Evolutionary conservation across 441 rosid genomes (phyloP), one percentile per base, ranked within the genome.

Genomic region (Jatropha podagrica): DNA sequence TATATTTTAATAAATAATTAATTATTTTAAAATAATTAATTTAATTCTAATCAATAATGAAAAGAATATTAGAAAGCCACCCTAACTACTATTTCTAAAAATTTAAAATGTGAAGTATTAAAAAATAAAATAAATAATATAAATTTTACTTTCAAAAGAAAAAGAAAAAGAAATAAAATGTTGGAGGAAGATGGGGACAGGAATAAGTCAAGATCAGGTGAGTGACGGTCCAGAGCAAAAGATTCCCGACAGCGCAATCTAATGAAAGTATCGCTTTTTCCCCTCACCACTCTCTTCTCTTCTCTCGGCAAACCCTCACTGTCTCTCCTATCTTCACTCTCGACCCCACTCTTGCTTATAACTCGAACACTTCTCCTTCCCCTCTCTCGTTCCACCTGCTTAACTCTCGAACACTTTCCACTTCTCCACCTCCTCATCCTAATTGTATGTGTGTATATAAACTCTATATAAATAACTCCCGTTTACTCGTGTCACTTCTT

Each of bases 201-300:
- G 62, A 67, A 67, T 46, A 20, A n/a, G 72, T 68, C 60, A 32
- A 14, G 7, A 56, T 40, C 64, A 56, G 51, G 52, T 70, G 64
- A 10, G 51, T 15, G 38, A 55, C 37, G 52, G 74, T 55, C 64
- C 64, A 40, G n/a, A 56, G 51, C 1, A 5, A 70, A 38, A 70
- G 74, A 70, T 70, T 70, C 65, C 74, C 74, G 74, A 70, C 74
- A 70, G 32, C 52, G 12, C 65, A 70, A 70, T 70, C 74, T 70
- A 70, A 40, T 15, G 52, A 55, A 48, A 38, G 51, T 55, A 17
- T 4, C 5, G 18, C 63, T 40, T 69, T 38, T 69, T 7, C 49
- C 11, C 63, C 23, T 17, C 20, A 17, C 17, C 49, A 9, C 0
- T 10, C 0, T 40, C 12, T 15, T 12, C 37, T n/a, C 32, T n/a